Percentiles rank a stretch among this genome's conserved stretches.
phyloP scores from a whole-genome alignment of 2,329 filamentous ascomycete genomes.

The Penicillium aurantiogriseum region DNA sequence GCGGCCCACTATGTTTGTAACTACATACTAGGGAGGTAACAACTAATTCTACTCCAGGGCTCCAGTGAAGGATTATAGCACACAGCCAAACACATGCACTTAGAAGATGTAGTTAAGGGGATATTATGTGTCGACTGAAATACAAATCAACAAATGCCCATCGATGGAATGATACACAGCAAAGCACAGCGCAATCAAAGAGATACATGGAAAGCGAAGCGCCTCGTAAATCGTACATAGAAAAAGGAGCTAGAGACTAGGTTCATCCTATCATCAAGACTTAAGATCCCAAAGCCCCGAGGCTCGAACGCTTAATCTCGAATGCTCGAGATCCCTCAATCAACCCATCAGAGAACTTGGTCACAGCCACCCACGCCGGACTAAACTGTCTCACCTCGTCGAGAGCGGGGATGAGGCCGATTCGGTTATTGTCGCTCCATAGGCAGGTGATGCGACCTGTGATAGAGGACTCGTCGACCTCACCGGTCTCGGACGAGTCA shows the following conservation, averaged over 20 bases:
- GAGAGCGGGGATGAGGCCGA: conserved; percentile 73
- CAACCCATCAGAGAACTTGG: conserved; percentile 73
- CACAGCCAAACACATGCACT: not conserved
- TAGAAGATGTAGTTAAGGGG: not conserved
- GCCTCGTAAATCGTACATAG: conserved; percentile 8
- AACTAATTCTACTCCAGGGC: not conserved
- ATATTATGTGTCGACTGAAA: not conserved
- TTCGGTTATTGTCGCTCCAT: conserved; percentile 81
- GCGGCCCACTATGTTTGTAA: not conserved
- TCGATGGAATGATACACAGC: not conserved
- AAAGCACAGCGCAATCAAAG: not conserved
- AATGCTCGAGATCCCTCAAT: conserved; percentile 77
- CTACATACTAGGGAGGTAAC: not conserved
- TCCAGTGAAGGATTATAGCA: not conserved
- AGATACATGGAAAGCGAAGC: not conserved
- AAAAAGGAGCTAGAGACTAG: not conserved
- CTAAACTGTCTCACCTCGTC: conserved; percentile 75
- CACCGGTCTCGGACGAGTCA: conserved; percentile 31
- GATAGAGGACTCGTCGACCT: conserved; percentile 41
- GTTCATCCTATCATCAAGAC: not conserved
- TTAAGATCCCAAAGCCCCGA: not conserved
- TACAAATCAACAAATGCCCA: not conserved
- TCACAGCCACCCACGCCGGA: conserved; percentile 75
- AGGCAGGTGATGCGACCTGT: conserved; percentile 71
- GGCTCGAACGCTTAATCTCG: conserved; percentile 37